Base-by-base conservation (phyloP, 148 eudicot genomes). In the Pouteria glomerata region DNA sequence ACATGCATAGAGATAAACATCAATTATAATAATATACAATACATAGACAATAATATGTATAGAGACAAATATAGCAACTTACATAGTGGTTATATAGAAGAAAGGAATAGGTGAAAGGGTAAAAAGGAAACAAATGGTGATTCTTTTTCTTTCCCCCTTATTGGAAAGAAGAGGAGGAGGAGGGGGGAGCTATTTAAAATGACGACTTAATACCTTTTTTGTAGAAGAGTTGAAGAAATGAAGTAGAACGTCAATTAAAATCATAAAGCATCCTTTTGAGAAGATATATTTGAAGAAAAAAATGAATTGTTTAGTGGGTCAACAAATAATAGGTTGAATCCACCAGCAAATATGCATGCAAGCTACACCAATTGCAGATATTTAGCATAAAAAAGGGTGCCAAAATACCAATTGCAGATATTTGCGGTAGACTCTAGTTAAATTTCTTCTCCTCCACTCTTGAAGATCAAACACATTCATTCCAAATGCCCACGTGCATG, bases 401-500 rank as follows among this genome's bases (percentile, higher is more conserved):
- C n/a, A n/a, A n/a, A n/a, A n/a, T n/a, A n/a, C 99, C 97, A 77
- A 67, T 35, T 67, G 79, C 59, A 91, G 84, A 78, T 88, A 89
- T 63, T 86, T 79, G 73, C 80, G 88, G 72, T 96, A 92, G 66
- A 78, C 74, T 31, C 62, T 78, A 62, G 96, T 87, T 74, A 92
- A 75, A 80, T 88, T 80, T 72, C 57, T 87, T 60, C 57, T 76
- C 79, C 97, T 90, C 99, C 99, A 96, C 78, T 84, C 83, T 47
- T 39, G 73, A 52, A 96, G 79, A 81, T 96, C 92, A 78, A 96
- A 96, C 62, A 96, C n/a, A 65, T 96, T 96, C 97, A 96, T 75
- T 74, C 99, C 99, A 83, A 96, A 96, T 50, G 97, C 96, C 99
- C 99, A 96, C 0, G 96, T 96, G 77, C 99, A 96, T 70, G 96